Base-by-base conservation (phyloP, 495 filamentous ascomycete genomes). In the Talaromyces ruber region DNA sequence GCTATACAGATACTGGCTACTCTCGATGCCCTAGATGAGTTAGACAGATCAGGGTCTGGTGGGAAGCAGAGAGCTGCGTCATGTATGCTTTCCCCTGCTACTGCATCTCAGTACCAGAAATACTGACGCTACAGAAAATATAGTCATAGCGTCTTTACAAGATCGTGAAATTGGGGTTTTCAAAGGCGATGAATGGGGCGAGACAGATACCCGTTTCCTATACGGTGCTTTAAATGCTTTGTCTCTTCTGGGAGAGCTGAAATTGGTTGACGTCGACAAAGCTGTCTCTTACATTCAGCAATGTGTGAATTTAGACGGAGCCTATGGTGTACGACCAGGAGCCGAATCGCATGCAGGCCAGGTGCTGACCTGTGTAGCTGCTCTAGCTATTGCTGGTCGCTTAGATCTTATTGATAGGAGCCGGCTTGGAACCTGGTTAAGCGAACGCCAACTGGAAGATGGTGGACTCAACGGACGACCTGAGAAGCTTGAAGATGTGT, bases 401-500 rank as follows among this genome's bases (percentile, higher is more conserved):
- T 78, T 96, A 30, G 93, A 97, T 68, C 74, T 93, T n/a, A 84
- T 96, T 29, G 85, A 97, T 67, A 82, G 77, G 63, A 90, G 93
- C 68, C 88, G 87, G 50, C 75, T 98, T 2, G 93, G 88, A 1
- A 82, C 84, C 21, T 98, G 94, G 94, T 82, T 98, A 28, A 94
- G 92, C 74, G 94, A 98, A 73, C 79, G 94, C 30, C 94, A 98
- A 68, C 77, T 95, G 14, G 82, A 90, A 8, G 87, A 85, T 25
- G 95, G 95, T 32, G 94, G 94, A 4, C 75, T 98, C 29, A 98
- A 98, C 68, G 94, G 94, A 3, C 82, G 94, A 56, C 94, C 94
- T 1, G 95, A 98, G 76, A 98, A 98, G 77, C 76, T 92, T 58
- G 92, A 93, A 71, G 95, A 98, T 76, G 92, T 96, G 6, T 98